Evolutionary conservation across 768 basidiomycete species (phyloP).

Genomic region (Amanita muscaria): DNA sequence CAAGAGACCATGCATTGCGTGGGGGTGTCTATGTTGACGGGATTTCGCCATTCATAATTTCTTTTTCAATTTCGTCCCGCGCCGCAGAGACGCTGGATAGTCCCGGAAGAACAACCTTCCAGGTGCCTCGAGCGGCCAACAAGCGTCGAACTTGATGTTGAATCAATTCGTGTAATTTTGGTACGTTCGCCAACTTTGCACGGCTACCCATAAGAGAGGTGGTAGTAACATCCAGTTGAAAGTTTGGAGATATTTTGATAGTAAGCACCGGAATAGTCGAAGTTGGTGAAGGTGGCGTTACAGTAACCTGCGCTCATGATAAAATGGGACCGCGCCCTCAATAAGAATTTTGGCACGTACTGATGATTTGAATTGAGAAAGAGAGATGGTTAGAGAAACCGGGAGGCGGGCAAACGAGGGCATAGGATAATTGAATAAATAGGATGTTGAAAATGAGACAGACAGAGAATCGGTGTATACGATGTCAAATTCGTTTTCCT

Average conservation of each 20-base stretch:
- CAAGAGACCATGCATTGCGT: neutral
- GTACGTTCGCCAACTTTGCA: constrained; percentile 95
- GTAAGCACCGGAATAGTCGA: constrained; percentile 53
- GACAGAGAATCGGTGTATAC: constrained; percentile 79
- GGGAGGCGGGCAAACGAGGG: constrained; percentile 76
- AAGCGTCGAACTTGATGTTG: constrained; percentile 71
- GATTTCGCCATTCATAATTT: no score
- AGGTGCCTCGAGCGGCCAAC: constrained; percentile 49
- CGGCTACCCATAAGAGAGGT: constrained; percentile 92
- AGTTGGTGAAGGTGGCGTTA: constrained; percentile 51
- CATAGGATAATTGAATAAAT: constrained; percentile 79
- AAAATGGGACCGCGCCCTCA: constrained; percentile 1
- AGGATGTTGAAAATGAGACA: constrained; percentile 75
- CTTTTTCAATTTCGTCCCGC: constrained; percentile 25
- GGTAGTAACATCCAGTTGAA: constrained; percentile 78
- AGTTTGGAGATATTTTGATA: constrained; percentile 74
- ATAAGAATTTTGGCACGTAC: constrained; percentile 28
- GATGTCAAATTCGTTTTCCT: constrained; percentile 81
- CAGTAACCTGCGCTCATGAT: constrained; percentile 37
- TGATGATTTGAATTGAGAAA: constrained; percentile 63
- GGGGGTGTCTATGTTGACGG: no score
- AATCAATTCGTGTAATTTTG: constrained; percentile 94
- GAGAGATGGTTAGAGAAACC: constrained; percentile 69
- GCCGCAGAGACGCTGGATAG: constrained; percentile 31
- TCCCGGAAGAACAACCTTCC: constrained; percentile 64